Evolutionary conservation across 805 yeast species (phyloP).

Genomic region (Sugiyamaella marilandica): DNA sequence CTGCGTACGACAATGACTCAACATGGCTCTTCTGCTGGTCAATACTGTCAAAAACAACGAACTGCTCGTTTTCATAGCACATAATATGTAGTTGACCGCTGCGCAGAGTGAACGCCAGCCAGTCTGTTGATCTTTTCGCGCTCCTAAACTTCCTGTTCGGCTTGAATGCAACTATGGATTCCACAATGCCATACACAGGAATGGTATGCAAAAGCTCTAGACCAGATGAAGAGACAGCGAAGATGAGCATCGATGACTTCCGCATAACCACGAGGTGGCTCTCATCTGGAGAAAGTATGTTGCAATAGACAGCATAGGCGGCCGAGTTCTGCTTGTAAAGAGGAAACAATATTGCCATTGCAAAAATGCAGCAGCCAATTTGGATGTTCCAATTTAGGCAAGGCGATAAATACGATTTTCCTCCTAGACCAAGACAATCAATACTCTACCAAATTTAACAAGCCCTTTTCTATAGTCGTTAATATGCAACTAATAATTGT

Average conservation of each 20-base stretch:
- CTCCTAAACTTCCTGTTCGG: neutral
- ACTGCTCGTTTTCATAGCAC: neutral
- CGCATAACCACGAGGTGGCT: conserved; percentile 12
- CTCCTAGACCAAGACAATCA: too few relatives aligned
- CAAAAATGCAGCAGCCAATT: too few relatives aligned
- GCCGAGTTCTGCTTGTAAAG: neutral
- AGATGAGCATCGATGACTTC: conserved; percentile 5
- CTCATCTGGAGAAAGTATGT: conserved; percentile 4
- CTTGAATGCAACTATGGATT: conserved; percentile 6
- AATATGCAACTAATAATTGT: neutral
- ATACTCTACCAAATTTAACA: neutral
- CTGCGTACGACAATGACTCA: neutral
- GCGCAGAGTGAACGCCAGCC: conserved; percentile 1
- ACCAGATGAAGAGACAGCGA: conserved; percentile 5
- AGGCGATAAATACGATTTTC: too few relatives aligned
- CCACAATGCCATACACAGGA: conserved; percentile 10
- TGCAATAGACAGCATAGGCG: conserved; percentile 3
- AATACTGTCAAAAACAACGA: neutral
- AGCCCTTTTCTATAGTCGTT: neutral
- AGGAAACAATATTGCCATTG: neutral
- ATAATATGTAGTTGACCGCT: neutral
- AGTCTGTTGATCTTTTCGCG: neutral
- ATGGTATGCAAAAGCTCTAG: conserved; percentile 7
- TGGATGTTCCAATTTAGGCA: too few relatives aligned
- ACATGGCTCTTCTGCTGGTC: neutral